phyloP scores from a whole-genome alignment of 2,329 filamentous ascomycete species.

The Aureobasidium zeae region DNA sequence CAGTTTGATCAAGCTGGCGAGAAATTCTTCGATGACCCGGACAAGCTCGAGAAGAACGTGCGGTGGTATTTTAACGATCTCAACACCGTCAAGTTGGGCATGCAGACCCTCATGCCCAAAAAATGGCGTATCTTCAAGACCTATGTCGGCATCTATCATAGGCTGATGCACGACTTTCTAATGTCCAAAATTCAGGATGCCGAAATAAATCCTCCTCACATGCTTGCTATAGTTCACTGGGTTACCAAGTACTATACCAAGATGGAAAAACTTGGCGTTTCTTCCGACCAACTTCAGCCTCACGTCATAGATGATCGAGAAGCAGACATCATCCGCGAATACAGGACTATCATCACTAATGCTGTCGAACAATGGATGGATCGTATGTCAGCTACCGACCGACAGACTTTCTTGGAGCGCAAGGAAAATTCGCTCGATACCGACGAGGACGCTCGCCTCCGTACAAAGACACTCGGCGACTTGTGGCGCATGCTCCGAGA shows the following conservation, averaged over 20 bases:
- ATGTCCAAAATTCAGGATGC: constrained; percentile 73
- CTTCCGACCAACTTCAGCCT: constrained; percentile 64
- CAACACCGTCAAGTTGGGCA: constrained; percentile 86
- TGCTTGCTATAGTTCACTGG: constrained; percentile 89
- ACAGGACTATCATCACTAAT: constrained; percentile 88
- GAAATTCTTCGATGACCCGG: constrained; percentile 73
- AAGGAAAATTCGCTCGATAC: constrained; percentile 72
- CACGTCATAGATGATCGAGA: constrained; percentile 88
- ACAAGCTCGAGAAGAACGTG: constrained; percentile 73
- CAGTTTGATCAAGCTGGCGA: constrained; percentile 65
- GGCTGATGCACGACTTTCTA: constrained; percentile 90
- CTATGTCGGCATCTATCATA: constrained; percentile 85
- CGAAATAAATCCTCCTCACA: constrained; percentile 73
- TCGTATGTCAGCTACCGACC: constrained; percentile 75
- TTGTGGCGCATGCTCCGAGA: constrained; percentile 97
- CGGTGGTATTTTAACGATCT: constrained; percentile 98
- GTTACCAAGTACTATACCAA: constrained; percentile 93
- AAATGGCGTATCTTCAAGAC: constrained; percentile 94
- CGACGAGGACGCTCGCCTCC: constrained; percentile 82
- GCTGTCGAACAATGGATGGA: constrained; percentile 98
- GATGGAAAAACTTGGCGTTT: constrained; percentile 82
- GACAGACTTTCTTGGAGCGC: constrained; percentile 68
- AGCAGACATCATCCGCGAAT: constrained; percentile 82
- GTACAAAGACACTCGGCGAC: constrained; percentile 83
- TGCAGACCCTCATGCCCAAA: constrained; percentile 84